Percentiles rank a stretch among this genome's conserved stretches.
These are phyloP conservation scores for Centrapalus pauciflorus DNA, from an alignment of 129 eudicot species.

Conservation along the genomic window DNA sequence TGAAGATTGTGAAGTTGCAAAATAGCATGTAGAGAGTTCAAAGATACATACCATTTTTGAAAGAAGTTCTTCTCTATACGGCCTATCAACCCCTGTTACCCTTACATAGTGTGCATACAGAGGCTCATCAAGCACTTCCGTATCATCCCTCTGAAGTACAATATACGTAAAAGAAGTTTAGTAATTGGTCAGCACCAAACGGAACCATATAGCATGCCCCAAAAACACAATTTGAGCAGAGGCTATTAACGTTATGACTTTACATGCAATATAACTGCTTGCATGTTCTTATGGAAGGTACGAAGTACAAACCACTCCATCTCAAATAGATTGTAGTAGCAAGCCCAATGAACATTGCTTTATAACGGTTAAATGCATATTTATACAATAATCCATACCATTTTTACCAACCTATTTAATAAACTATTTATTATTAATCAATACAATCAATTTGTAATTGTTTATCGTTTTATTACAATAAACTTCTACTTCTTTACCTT, in stretches of 20 bases:
- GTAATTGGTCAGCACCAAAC: slow-evolving; percentile 4
- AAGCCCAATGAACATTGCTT: too few relatives aligned
- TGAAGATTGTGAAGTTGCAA: neutral
- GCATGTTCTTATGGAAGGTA: too few relatives aligned
- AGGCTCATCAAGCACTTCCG: slow-evolving; percentile 87
- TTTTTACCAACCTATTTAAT: too few relatives aligned
- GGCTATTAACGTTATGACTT: neutral
- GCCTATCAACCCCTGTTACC: slow-evolving; percentile 72
- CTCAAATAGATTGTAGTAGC: too few relatives aligned
- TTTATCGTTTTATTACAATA: too few relatives aligned
- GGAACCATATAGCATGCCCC: neutral
- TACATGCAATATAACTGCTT: too few relatives aligned
- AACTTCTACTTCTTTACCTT: too few relatives aligned
- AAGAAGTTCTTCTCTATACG: slow-evolving; percentile 66
- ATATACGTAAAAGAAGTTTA: neutral
- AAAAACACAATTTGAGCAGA: neutral
- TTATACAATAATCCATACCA: too few relatives aligned
- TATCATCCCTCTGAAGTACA: slow-evolving; percentile 71
- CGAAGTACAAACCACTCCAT: too few relatives aligned
- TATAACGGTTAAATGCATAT: too few relatives aligned
- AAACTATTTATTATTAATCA: too few relatives aligned
- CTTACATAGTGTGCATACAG: slow-evolving; percentile 66
- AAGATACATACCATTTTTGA: slow-evolving; percentile 50
- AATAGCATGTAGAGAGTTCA: neutral
- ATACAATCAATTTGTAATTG: too few relatives aligned